Percentiles rank a stretch among this genome's conserved stretches.
Conservation (phyloP, 305 asterid genomes). For the Fraxinus xanthoxyloides region DNA sequence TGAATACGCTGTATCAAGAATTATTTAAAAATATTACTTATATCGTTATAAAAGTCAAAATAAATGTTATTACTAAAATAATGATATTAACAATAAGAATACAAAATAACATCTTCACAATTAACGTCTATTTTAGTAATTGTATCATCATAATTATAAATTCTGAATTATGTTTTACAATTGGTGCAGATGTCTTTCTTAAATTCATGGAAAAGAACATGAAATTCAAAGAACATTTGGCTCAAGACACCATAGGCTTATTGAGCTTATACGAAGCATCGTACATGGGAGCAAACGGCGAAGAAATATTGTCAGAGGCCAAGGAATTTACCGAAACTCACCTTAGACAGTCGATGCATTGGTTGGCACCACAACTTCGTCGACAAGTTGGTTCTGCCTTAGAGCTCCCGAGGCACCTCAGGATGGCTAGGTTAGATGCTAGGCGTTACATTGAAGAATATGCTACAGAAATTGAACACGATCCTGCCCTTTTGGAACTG, state of each 20-base stretch:
- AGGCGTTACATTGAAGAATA: constrained; percentile 49
- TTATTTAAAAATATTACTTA: too few relatives aligned
- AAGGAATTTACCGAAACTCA: constrained; percentile 34
- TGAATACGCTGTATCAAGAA: too few relatives aligned
- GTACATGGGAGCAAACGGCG: constrained; percentile 48
- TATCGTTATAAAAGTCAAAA: too few relatives aligned
- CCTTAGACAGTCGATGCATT: constrained; percentile 24
- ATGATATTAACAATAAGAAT: too few relatives aligned
- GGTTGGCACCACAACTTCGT: constrained; percentile 14
- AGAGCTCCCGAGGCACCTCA: constrained; percentile 58
- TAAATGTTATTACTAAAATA: too few relatives aligned
- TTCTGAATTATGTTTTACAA: background rate
- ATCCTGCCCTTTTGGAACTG: constrained; percentile 38
- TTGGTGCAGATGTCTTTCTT: constrained; percentile 39
- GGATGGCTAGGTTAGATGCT: constrained; percentile 68
- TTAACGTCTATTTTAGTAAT: too few relatives aligned
- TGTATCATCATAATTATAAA: too few relatives aligned
- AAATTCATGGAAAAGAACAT: constrained; percentile 44
- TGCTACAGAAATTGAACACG: constrained; percentile 24
- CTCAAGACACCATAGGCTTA: constrained; percentile 41
- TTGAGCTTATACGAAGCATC: constrained; percentile 69
- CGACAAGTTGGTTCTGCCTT: constrained; percentile 35
- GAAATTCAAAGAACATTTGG: constrained; percentile 35
- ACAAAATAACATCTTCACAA: too few relatives aligned
- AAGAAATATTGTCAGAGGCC: constrained; percentile 44